A percentile compares a stretch with the other conserved stretches of the same genome.
These are phyloP conservation scores for Scheffersomyces ergatensis DNA, from an alignment of 805 yeast genomes.

Conservation along the genomic window DNA sequence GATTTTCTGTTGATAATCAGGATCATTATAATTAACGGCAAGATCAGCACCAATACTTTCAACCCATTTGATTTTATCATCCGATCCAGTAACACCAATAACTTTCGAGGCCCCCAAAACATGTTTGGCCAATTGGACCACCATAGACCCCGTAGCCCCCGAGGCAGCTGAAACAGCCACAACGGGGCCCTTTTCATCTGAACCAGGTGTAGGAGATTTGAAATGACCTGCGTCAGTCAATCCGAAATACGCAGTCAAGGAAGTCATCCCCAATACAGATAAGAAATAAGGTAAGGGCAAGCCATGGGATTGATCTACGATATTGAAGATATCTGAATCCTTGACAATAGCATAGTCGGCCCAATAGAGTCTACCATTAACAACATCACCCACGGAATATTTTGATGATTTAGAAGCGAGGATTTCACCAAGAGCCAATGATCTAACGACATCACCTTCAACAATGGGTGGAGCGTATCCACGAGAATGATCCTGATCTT, in stretches of 20 bases:
- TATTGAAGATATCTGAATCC: slow-evolving; percentile 21
- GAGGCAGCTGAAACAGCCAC: slow-evolving; percentile 63
- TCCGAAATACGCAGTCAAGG: slow-evolving; percentile 61
- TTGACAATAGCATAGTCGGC: slow-evolving; percentile 40
- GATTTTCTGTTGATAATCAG: slow-evolving; percentile 21
- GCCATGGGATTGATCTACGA: slow-evolving; percentile 21
- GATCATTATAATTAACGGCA: slow-evolving; percentile 50
- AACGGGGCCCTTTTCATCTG: slow-evolving; percentile 40
- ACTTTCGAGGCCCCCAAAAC: slow-evolving; percentile 53
- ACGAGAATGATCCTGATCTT: slow-evolving; percentile 25
- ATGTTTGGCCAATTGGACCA: slow-evolving; percentile 55
- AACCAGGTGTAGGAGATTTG: slow-evolving; percentile 16
- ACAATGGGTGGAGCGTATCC: slow-evolving; percentile 36
- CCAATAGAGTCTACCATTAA: slow-evolving; percentile 45
- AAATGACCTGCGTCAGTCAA: slow-evolving; percentile 49
- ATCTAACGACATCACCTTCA: slow-evolving; percentile 44
- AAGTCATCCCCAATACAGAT: slow-evolving; percentile 54
- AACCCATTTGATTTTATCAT: slow-evolving; percentile 51
- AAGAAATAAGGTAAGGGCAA: slow-evolving; percentile 44
- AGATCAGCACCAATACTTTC: slow-evolving; percentile 53
- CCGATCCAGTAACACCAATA: slow-evolving; percentile 62
- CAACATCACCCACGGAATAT: slow-evolving; percentile 28
- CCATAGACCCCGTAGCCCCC: slow-evolving; percentile 70
- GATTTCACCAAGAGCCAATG: slow-evolving; percentile 49
- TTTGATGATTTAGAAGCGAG: slow-evolving; percentile 42